These are phyloP conservation scores for Manihot esculenta DNA, from an alignment of 441 rosid genomes.

Conservation along the genomic window DNA sequence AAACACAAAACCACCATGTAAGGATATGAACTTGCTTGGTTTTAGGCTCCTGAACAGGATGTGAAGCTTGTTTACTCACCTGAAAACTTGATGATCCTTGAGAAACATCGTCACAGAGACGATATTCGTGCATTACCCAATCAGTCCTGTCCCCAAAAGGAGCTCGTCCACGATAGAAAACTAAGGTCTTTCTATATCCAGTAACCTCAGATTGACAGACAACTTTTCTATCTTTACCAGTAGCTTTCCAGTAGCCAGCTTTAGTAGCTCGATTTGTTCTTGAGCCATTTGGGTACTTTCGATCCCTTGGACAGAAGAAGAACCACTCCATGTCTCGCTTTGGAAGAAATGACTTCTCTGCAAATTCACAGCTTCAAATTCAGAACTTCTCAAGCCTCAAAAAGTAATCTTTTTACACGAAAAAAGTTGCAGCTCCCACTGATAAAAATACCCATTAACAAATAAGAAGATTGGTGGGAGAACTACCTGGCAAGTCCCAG, in stretches of 20 bases:
- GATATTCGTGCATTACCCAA: slow-evolving; percentile 89
- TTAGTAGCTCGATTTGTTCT: slow-evolving; percentile 66
- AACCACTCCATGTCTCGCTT: slow-evolving; percentile 85
- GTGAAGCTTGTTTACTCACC: slow-evolving; percentile 29
- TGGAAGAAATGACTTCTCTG: slow-evolving; percentile 80
- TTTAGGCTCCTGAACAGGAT: not conserved
- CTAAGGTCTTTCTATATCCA: slow-evolving; percentile 74
- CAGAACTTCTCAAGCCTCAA: not conserved
- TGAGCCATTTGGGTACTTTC: slow-evolving; percentile 65
- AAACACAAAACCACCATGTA: not conserved
- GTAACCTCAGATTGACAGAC: slow-evolving; percentile 48
- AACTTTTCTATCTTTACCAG: slow-evolving; percentile 77
- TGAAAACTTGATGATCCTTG: slow-evolving; percentile 46
- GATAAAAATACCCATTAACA: too few species aligned
- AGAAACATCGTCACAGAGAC: slow-evolving; percentile 56
- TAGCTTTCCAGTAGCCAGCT: slow-evolving; percentile 82
- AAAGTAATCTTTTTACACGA: not conserved
- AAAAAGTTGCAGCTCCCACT: too few species aligned
- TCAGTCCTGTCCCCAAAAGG: slow-evolving; percentile 70
- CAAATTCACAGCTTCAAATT: slow-evolving; percentile 21
- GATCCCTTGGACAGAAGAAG: slow-evolving; percentile 75
- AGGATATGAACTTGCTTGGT: too few species aligned
- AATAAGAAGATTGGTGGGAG: not conserved
- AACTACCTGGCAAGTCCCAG: slow-evolving; percentile 86
- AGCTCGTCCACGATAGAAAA: slow-evolving; percentile 77